Base-by-base conservation (phyloP, 2,329 filamentous ascomycete genomes). In the Arachnomyces sp. region DNA sequence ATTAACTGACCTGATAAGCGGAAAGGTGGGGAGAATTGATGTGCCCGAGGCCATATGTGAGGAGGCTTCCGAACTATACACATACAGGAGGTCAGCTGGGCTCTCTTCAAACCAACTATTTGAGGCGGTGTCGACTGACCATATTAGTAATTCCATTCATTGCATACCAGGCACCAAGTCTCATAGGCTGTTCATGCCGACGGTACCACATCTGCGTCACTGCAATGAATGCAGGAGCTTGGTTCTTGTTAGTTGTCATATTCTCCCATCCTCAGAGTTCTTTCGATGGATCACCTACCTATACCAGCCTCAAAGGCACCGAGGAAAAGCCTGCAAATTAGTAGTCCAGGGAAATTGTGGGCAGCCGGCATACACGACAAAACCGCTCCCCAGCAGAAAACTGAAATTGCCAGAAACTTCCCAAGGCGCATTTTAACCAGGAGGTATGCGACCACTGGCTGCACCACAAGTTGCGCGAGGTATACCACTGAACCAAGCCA, bases 391-490 rank as follows among this genome's bases (percentile, higher is more conserved):
- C 74, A 78, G 29, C 63, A 60, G 37, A 77, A 60, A 0, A 72
- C 65, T 49, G 72, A 73, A 2, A 57, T 56, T 0, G 72, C 73
- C 16, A 74, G 70, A 38, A 80, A 77, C 48, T 80, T 80, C 28
- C 73, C 77, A 29, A 80, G 69, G 1, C 74, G 77, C 2, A 81
- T 61, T 49, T 76, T 78, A 43, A 80, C 76, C 32, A 81, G 61
- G 2, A 77, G 63, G 38, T 72, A 70, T 1, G 71, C 71, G 5
- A 74, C 64, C 8, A 71, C 47, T 2, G 72, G 72, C 54, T 77
- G 72, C 50, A 68, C 71, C 2, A 73, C 65, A 18, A 77, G 61
- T 51, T 77, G 73, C 0, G 71, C 72, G 30, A 77, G 60, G 44
- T 77, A 76, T 9, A 76, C 71, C 18, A 75, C 67, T 3, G 67